Evolutionary conservation across 2,329 filamentous ascomycete species (phyloP), one percentile per base, ranked within the genome.

Genomic region (Pseudogymnoascus sp.): DNA sequence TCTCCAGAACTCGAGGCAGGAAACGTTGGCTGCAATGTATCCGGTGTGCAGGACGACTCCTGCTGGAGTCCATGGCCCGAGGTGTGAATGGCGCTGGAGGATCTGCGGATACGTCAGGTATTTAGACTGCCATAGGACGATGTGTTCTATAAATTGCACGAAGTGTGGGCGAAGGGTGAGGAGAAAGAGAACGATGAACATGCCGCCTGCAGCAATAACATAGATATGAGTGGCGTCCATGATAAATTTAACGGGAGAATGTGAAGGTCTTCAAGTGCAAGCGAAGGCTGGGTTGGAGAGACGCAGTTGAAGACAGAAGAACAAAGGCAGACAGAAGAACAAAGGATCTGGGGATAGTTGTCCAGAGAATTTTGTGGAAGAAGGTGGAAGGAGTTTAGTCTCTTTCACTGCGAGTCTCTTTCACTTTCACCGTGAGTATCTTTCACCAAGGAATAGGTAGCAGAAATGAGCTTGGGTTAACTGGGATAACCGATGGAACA

Each of bases 71-170:
- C 58, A 69, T 39, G 61, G 62, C 21, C 66, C 61, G 13, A 67
- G 18, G 30, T 63, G 34, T 55, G 59, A 61, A 48, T 66, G 59
- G 60, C 55, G 60, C 28, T 33, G 18, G n/a, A 67, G 23, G 19
- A 69, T 10, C 60, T 66, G 64, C 19, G 59, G 63, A 63, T 69
- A 68, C 35, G 55, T 66, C 2, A 69, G 59, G 61, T 68, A 59
- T 60, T 66, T 65, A 48, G 48, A 65, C 26, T 64, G 60, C 5
- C 60, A 48, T 41, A 64, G 55, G 13, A 57, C 62, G 41, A 67
- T 59, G 61, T 61, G 56, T 18, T 39, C 55, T n/a, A 58, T 38
- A 37, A 62, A 41, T 30, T 23, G 52, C 26, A 57, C 38, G 55
- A 59, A 56, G 48, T 41, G 62, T 58, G 56, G 57, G 33, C 56